Evolutionary conservation across 1,139 yeast genomes (phyloP), one percentile per base, ranked within the genome.

Genomic region (Sugiyamaella neomexicana): DNA sequence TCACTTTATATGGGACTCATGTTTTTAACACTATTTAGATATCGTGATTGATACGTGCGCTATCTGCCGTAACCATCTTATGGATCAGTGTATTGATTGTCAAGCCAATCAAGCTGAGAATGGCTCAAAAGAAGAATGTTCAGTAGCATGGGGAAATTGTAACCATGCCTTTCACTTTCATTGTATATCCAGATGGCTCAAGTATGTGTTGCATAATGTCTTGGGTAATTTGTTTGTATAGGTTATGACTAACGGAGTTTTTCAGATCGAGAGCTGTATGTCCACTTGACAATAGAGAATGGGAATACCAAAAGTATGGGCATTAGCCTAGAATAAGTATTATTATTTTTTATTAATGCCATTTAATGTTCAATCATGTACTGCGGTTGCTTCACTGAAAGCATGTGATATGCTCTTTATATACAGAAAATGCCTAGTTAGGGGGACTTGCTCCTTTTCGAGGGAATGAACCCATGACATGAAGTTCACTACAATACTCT

Each of bases 41-140:
- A 88, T 90, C 58, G 95, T 85, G 51, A 96, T 93, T 57, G 99
- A 95, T 64, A 90, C 89, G 55, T 95, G 99, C 76, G 98, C 99
- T 45, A 95, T 95, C 70, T 95, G 99, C 78, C 82, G 99, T 67
- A 95, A 93, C 72, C 98, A 93, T 72, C 80, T 93, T 64, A 95
- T 95, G 99, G 99, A 95, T 65, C 95, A 95, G 23, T 95, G 99
- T 72, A 93, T 95, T 62, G 99, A 91, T 69, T 95, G 99, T 70
- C 97, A 90, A 71, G 78, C 96, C 15, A 85, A 86, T 65, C 85
- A 86, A 41, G 85, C 83, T 69, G 53, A 44, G 15, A 80, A 82
- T 52, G 76, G 75, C 13, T 75, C 85, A n/a, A 80, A 81, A 47
- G 86, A 83, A 46, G 95, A 87, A 62, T 95, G 99, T 74, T 85